phyloP scores from a whole-genome alignment of 1,284 basidiomycete genomes.

The Heterobasidion annosum region DNA sequence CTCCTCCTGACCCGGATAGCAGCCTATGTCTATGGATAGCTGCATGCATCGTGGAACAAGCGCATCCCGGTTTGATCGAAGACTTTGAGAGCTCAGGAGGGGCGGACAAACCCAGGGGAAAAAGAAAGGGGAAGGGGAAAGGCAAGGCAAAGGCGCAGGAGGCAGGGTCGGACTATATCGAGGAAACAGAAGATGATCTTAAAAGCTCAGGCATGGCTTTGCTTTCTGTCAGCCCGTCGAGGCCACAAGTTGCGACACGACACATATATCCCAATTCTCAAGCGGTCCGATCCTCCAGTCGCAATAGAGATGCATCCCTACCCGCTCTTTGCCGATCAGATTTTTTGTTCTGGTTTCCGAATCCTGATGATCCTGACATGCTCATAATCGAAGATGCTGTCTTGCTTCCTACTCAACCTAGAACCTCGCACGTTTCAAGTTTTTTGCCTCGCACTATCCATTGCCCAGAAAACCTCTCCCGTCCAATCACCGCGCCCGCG shows the following conservation, averaged over 20 bases:
- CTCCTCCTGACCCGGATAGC: constrained; percentile 21
- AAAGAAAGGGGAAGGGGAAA: constrained; percentile 11
- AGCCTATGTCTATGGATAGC: constrained; percentile 30
- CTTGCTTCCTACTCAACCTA: not conserved
- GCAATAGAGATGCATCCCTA: not conserved
- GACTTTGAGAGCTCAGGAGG: constrained; percentile 15
- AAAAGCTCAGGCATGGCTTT: no score
- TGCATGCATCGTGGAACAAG: constrained; percentile 34
- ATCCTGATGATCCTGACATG: constrained; percentile 19
- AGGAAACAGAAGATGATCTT: not conserved
- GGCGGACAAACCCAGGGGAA: constrained; percentile 10
- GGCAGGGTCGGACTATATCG: constrained; percentile 1
- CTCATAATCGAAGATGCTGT: constrained; percentile 13
- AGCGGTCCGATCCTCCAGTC: constrained; percentile 1
- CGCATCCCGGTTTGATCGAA: constrained; percentile 31
- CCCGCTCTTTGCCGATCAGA: not conserved
- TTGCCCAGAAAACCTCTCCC: no score
- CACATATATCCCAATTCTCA: no score
- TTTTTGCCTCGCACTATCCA: not conserved
- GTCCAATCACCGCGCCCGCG: not conserved
- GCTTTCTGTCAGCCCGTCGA: no score
- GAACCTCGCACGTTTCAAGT: not conserved
- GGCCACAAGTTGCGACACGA: no score
- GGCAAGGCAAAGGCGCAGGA: constrained; percentile 3
- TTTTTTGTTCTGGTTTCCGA: constrained; percentile 16